Conservation (phyloP, 805 yeast species). For the Suhomyces prunicola region DNA sequence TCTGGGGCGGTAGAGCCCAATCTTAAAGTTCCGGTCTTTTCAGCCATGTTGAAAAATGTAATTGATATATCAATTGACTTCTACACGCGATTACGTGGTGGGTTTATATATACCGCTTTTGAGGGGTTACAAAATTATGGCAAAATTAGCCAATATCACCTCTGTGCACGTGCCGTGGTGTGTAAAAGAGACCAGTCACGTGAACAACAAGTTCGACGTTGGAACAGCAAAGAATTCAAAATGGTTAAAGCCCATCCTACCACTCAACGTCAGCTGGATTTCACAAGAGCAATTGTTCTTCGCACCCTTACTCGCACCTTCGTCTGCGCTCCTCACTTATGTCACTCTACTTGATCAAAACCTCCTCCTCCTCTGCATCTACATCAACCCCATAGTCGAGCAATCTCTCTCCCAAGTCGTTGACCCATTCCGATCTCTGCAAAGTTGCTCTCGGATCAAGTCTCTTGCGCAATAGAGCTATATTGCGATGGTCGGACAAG, state of each 20-base stretch:
- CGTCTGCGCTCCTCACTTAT: too few species aligned
- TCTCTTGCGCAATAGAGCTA: conserved; percentile 26
- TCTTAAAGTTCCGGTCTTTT: conserved; percentile 40
- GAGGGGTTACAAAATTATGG: not conserved
- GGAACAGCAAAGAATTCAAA: too few species aligned
- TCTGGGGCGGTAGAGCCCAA: conserved; percentile 87
- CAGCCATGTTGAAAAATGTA: not conserved
- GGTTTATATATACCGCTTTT: not conserved
- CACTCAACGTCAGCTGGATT: too few species aligned
- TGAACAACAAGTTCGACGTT: not conserved
- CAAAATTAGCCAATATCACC: not conserved
- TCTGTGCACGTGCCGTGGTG: not conserved
- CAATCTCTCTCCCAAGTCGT: conserved; percentile 78
- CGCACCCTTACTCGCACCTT: too few species aligned
- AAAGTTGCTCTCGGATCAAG: conserved; percentile 36
- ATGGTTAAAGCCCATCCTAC: too few species aligned
- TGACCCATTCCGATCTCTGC: conserved; percentile 58
- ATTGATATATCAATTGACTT: not conserved
- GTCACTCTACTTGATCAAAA: not conserved
- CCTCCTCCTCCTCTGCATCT: conserved; percentile 47
- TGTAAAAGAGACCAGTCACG: not conserved
- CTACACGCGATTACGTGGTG: not conserved
- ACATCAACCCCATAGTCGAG: conserved; percentile 87
- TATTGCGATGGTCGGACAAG: conserved; percentile 9
- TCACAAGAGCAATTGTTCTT: too few species aligned